phyloP scores from a whole-genome alignment of 2,329 filamentous ascomycete genomes.

The Alternaria arborescens region DNA sequence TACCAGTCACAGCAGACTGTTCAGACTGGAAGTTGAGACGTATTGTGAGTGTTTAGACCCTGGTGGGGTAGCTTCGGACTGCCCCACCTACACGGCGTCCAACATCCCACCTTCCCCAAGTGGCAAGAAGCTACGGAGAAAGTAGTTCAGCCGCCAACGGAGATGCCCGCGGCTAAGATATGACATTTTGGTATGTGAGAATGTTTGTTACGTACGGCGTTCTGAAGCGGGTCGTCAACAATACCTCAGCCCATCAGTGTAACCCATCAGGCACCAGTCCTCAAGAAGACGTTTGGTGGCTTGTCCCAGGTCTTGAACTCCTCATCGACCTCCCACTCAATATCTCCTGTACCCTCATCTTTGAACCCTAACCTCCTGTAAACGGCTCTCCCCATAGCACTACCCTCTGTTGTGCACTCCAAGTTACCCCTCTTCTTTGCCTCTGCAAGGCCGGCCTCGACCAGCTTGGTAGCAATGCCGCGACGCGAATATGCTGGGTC shows the following conservation, averaged over 20 bases:
- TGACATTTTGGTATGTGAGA: slow-evolving; percentile 3
- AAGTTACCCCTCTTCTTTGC: slow-evolving; percentile 45
- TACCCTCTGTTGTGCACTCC: slow-evolving; percentile 50
- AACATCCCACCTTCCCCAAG: slow-evolving; percentile 46
- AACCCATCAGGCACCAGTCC: slow-evolving; percentile 35
- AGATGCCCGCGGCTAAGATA: slow-evolving; percentile 23
- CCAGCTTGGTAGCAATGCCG: slow-evolving; percentile 48
- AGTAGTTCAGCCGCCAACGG: slow-evolving; percentile 13
- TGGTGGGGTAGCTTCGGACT: slow-evolving; percentile 32
- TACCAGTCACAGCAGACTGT: background rate
- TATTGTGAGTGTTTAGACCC: slow-evolving; percentile 21
- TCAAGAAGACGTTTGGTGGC: slow-evolving; percentile 48
- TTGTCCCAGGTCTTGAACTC: slow-evolving; percentile 43
- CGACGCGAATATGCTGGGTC: slow-evolving; percentile 63
- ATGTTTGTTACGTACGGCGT: background rate
- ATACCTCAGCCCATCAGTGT: background rate
- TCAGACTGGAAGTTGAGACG: background rate
- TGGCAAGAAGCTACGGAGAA: slow-evolving; percentile 26
- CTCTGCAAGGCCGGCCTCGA: slow-evolving; percentile 46
- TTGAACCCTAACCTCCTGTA: slow-evolving; percentile 47
- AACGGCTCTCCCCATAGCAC: slow-evolving; percentile 45
- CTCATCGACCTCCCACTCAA: slow-evolving; percentile 44
- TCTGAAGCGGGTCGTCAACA: background rate
- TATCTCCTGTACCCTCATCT: slow-evolving; percentile 41
- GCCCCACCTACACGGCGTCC: slow-evolving; percentile 36